These are phyloP conservation scores for Hirsutella rhossiliensis DNA, from an alignment of 2,329 filamentous ascomycete species.

Conservation along the genomic window DNA sequence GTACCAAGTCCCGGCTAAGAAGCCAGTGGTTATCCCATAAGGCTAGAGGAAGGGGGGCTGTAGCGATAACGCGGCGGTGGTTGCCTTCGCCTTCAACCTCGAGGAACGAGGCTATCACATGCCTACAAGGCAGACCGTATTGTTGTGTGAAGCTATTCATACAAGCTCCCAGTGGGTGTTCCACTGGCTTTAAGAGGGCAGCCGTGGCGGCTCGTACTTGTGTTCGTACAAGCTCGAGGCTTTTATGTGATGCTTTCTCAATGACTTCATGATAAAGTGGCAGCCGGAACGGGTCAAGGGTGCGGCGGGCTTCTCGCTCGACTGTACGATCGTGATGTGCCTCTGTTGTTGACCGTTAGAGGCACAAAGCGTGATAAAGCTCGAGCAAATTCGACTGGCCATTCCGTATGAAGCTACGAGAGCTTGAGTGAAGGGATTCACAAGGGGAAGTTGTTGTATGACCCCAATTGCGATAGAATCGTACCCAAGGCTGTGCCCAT, in stretches of 20 bases:
- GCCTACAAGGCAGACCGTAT: not conserved
- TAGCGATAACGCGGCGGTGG: not conserved
- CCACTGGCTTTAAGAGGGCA: not conserved
- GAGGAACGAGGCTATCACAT: not conserved
- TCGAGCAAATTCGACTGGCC: not conserved
- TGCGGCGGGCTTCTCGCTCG: not conserved
- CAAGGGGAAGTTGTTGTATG: not conserved
- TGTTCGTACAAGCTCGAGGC: not conserved
- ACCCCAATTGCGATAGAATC: not conserved
- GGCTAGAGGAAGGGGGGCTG: not conserved
- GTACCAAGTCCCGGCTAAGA: not conserved
- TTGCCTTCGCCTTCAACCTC: not conserved
- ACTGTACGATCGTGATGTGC: not conserved
- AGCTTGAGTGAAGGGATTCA: not conserved
- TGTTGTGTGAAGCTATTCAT: not conserved
- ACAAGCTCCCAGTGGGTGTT: not conserved
- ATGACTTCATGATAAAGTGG: not conserved
- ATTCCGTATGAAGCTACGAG: too few species aligned
- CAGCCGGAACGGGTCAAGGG: not conserved
- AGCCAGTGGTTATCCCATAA: not conserved
- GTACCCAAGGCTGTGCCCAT: not conserved
- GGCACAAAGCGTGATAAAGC: not conserved
- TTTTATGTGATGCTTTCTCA: not conserved
- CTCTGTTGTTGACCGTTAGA: not conserved
- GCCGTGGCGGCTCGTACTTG: not conserved